Base-by-base conservation (phyloP, 2,329 filamentous ascomycete genomes). In the Anisogramma anomala region DNA sequence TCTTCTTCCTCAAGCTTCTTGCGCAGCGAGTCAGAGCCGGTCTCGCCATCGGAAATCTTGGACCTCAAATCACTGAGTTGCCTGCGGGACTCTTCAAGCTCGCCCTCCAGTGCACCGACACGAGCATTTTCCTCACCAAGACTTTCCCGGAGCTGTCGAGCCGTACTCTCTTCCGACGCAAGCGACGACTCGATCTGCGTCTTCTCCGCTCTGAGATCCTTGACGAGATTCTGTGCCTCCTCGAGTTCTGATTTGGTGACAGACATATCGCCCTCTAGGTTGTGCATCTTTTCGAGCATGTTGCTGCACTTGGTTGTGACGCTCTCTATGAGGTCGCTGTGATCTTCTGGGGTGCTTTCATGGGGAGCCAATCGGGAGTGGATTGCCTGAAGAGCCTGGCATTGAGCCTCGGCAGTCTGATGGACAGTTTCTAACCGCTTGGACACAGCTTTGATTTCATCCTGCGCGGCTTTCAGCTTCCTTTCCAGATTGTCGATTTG, bases 31-130 rank as follows among this genome's bases (percentile, higher is more conserved):
- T 88, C 84, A 0, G 85, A 87, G 4, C 86, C 86, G 3, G 79
- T 87, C 58, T 91, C 85, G 13, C 85, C 87, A 49, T 88, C 82
- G 1, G 82, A 77, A 54, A 94, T 79, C 57, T 82, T 82, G 13
- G 68, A 66, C 42, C 84, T 76, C 17, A 94, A 64, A 20, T 72
- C 67, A 43, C 71, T 73, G 17, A 94, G 68, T 51, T 91, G 81
- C 11, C 71, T 65, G 28, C 83, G 77, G 45, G 82, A 77, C 42
- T 83, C 77, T 2, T 71, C 67, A 3, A 78, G 58, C 51, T 80
- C 74, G 20, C 53, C 57, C 51, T 79, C 74, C 0, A 80, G 59
- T 2, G 71, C 68, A n/a, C 55, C 45, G 2, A 68, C 66, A 52
- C 67, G 72, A 13, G 74, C 72, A 52, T 68, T 68, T 49, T 76